Evolutionary conservation across 176 grass and related monocot species (phyloP), one percentile per base, ranked within the genome.

Genomic region (Oryza glumipatula): DNA sequence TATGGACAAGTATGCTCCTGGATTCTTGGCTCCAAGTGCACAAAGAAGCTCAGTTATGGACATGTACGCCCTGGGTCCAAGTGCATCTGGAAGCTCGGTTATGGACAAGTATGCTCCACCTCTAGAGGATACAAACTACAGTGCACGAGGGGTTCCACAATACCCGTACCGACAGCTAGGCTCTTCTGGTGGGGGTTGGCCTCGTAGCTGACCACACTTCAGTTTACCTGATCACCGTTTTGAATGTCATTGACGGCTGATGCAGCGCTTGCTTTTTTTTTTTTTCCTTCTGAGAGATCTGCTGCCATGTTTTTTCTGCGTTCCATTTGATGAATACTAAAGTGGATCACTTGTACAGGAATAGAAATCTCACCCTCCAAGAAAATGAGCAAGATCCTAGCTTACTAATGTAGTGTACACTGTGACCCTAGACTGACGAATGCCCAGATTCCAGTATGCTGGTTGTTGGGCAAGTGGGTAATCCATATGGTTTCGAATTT

Each of bases 81-180:
- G 28, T 65, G 82, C 60, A n/a, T 10, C 67, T 60, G 36, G 17
- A 72, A 84, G 60, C 17, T 98, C 88, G 15, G 83, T 77, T 47
- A 92, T 87, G 23, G 78, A 94, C 38, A 93, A 51, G 71, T 92
- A 98, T 81, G 81, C 91, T 9, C 86, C 83, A 5, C 67, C 70
- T 43, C 86, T 95, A 0, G 83, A 89, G 23, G 87, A 90, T 80
- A 86, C 78, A 10, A 96, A 89, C 75, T 77, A 84, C 36, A 13
- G 32, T 21, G 72, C 47, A 21, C 24, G 48, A 49, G 63, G 61
- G n/a, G 13, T 51, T 16, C 67, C 63, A 78, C 68, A 74, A 21
- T 72, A 86, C 43, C 83, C 44, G 7, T 78, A 45, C 14, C 19
- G 54, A 82, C 67, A 13, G 7, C 54, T 30, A 65, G 73, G 47